These are phyloP conservation scores for Fusarium papillatum DNA, from an alignment of 2,329 filamentous ascomycete species.

Conservation along the genomic window DNA sequence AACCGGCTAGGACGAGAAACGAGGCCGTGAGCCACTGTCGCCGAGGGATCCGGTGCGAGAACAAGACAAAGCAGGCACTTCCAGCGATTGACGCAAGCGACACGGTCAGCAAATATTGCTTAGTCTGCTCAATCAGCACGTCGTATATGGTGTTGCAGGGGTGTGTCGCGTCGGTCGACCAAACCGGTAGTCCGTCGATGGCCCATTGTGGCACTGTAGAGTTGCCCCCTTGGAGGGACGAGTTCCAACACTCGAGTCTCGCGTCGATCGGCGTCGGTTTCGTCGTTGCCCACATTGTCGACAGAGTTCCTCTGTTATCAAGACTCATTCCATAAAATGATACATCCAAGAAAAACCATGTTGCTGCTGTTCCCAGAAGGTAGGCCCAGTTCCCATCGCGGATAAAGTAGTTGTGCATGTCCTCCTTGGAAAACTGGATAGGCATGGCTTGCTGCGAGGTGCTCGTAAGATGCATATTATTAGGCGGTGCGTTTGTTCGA, in stretches of 20 bases:
- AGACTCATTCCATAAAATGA: constrained; percentile 67
- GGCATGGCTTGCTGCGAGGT: constrained; percentile 55
- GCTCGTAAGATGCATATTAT: constrained; percentile 42
- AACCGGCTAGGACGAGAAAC: constrained; percentile 59
- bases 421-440: constrained; percentile 62
- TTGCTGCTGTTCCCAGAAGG: constrained; percentile 57
- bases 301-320: constrained; percentile 55
- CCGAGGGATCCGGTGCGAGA: constrained; percentile 62
- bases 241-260: constrained; percentile 62
- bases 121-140: constrained; percentile 64
- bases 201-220: constrained; percentile 60
- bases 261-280: constrained; percentile 49
- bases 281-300: constrained; percentile 55
- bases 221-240: constrained; percentile 55
- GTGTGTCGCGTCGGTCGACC: constrained; percentile 63
- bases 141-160: constrained; percentile 67
- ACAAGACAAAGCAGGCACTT: constrained; percentile 62
- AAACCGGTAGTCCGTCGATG: constrained; percentile 56
- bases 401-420: constrained; percentile 66
- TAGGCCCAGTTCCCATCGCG: constrained; percentile 52
- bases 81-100: constrained; percentile 65
- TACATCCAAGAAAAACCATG: constrained; percentile 68
- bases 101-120: constrained; percentile 66
- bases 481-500: constrained; percentile 33
- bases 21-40: constrained; percentile 64